These are phyloP conservation scores for Pestalotiopsis sp. DNA, from an alignment of 2,329 filamentous ascomycete genomes.

Conservation along the genomic window DNA sequence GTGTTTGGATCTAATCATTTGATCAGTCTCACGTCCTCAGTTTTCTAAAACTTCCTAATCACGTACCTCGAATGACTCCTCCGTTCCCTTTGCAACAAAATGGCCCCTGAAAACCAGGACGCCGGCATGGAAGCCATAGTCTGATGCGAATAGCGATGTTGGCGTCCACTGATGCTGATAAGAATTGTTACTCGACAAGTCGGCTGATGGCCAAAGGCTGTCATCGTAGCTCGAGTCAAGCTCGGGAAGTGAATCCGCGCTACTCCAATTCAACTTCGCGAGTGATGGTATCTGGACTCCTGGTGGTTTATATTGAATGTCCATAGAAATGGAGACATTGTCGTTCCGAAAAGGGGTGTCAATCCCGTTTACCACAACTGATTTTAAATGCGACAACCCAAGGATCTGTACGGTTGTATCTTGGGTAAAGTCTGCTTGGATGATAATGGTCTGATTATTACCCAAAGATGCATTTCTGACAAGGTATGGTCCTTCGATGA, in stretches of 20 bases:
- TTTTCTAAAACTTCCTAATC: background rate
- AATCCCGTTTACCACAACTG: background rate
- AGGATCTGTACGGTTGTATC: background rate
- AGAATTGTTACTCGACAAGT: background rate
- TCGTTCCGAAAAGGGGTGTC: background rate
- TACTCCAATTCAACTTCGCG: background rate
- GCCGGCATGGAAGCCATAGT: conserved; percentile 76
- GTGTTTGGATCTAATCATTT: background rate
- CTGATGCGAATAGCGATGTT: conserved; percentile 67
- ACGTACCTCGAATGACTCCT: background rate
- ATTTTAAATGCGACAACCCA: background rate
- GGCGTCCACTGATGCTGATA: conserved; percentile 58
- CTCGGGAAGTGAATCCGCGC: conserved; percentile 6
- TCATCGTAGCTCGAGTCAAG: conserved; percentile 1
- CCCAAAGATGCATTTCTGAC: background rate
- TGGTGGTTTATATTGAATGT: background rate
- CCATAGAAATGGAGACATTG: background rate
- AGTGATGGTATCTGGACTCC: background rate
- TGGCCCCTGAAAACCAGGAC: conserved; percentile 70
- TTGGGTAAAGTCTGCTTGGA: conserved; percentile 6
- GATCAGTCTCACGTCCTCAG: background rate
- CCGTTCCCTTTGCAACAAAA: conserved; percentile 63
- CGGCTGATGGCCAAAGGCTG: background rate
- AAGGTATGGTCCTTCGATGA: background rate
- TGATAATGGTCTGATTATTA: background rate